Conservation (phyloP, 176 grass and related monocot species). For the Oryza brachyantha region DNA sequence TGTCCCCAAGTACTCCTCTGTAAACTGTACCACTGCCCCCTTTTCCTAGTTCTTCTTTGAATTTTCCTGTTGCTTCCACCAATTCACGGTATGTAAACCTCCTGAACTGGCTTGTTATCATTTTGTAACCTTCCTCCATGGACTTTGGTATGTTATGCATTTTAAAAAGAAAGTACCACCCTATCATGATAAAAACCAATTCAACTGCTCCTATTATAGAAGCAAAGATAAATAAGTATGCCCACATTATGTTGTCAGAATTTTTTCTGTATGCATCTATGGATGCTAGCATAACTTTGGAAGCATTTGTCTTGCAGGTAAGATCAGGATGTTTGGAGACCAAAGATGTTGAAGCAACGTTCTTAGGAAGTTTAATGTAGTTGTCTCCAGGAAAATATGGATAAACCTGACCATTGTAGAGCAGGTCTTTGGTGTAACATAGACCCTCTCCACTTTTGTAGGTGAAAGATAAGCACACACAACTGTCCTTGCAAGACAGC, state of each 20-base stretch:
- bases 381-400: constrained; percentile 48
- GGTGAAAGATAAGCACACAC: constrained; percentile 52
- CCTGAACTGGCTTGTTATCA: constrained; percentile 71
- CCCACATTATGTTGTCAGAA: constrained; percentile 45
- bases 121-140: constrained; percentile 65
- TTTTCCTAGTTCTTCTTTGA: constrained; percentile 75
- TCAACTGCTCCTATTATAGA: constrained; percentile 47
- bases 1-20: constrained; percentile 57
- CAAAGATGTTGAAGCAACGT: constrained; percentile 21
- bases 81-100: constrained; percentile 65
- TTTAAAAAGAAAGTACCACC: constrained; percentile 72
- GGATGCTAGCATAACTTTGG: constrained; percentile 17
- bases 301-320: constrained; percentile 40
- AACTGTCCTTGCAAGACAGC: constrained; percentile 43
- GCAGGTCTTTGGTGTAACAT: constrained; percentile 59
- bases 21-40: constrained; percentile 61
- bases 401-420: constrained; percentile 66
- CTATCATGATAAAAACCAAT: constrained; percentile 51
- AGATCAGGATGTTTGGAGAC: constrained; percentile 21
- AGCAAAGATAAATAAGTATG: constrained; percentile 62
- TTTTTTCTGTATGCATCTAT: constrained; percentile 33
- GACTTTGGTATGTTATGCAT: constrained; percentile 43
- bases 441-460: constrained; percentile 48
- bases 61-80: constrained; percentile 55
- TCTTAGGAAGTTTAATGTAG: constrained; percentile 65